Conservation (phyloP, 2,329 filamentous ascomycete species). For the Hysterium pulicare region DNA sequence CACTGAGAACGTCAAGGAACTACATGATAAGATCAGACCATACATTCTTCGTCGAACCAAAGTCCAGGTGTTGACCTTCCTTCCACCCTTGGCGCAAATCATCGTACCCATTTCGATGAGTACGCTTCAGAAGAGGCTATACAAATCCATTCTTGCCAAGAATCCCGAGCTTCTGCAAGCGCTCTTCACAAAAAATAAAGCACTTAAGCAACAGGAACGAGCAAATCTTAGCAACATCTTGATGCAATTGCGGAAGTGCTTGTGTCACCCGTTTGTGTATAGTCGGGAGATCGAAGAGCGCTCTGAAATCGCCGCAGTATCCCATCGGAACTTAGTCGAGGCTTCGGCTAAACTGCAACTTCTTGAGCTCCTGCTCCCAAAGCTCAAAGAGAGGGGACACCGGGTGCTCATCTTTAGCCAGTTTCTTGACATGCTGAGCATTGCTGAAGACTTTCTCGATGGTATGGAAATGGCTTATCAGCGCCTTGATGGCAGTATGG, state of each 20-base stretch:
- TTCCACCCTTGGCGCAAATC: slow-evolving; percentile 91
- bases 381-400: slow-evolving; percentile 79
- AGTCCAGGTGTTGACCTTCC: slow-evolving; percentile 80
- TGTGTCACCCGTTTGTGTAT: slow-evolving; percentile 96
- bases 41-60: slow-evolving; percentile 78
- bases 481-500: slow-evolving; percentile 81
- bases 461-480: slow-evolving; percentile 70
- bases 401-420: slow-evolving; percentile 95
- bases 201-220: slow-evolving; percentile 65
- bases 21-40: slow-evolving; percentile 79
- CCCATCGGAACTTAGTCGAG: slow-evolving; percentile 80
- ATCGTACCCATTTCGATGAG: slow-evolving; percentile 97
- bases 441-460: slow-evolving; percentile 86
- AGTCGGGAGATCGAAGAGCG: slow-evolving; percentile 85
- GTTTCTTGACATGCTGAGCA: slow-evolving; percentile 80
- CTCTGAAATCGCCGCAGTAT: slow-evolving; percentile 56
- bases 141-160: slow-evolving; percentile 88
- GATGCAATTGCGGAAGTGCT: slow-evolving; percentile 88
- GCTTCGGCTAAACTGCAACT: slow-evolving; percentile 87
- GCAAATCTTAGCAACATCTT: slow-evolving; percentile 89
- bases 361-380: slow-evolving; percentile 80
- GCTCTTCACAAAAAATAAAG: slow-evolving; percentile 66
- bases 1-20: slow-evolving; percentile 72
- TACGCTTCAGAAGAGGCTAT: slow-evolving; percentile 86
- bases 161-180: slow-evolving; percentile 85